phyloP scores from a whole-genome alignment of 768 basidiomycete genomes.

The Collybiopsis luxurians region DNA sequence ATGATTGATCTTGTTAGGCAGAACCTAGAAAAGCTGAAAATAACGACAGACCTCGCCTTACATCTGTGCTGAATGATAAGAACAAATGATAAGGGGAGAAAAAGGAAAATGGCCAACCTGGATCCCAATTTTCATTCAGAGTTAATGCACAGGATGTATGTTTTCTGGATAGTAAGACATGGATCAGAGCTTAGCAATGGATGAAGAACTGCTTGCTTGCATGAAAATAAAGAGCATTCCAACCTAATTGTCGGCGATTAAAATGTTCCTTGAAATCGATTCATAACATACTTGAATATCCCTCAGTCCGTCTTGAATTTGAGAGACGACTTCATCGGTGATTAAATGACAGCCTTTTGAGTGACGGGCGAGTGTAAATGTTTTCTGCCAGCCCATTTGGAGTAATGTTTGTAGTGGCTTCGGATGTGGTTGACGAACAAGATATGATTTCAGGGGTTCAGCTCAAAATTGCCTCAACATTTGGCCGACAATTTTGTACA shows the following conservation, averaged over 20 bases:
- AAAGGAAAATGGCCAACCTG: constrained; percentile 40
- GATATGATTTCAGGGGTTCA: too few species aligned
- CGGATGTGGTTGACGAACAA: too few species aligned
- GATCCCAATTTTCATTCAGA: constrained; percentile 88
- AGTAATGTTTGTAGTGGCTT: background rate
- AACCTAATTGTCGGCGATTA: constrained; percentile 39
- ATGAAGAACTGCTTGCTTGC: constrained; percentile 35
- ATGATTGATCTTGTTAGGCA: background rate
- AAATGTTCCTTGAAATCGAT: background rate
- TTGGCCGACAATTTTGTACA: too few species aligned
- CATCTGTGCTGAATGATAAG: constrained; percentile 26
- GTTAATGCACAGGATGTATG: constrained; percentile 81
- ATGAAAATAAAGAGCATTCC: constrained; percentile 92
- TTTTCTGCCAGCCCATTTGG: constrained; percentile 87
- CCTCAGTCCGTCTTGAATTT: constrained; percentile 68
- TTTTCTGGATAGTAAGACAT: constrained; percentile 37
- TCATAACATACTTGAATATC: constrained; percentile 55
- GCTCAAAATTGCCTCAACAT: too few species aligned
- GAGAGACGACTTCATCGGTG: constrained; percentile 67
- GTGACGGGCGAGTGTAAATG: constrained; percentile 59
- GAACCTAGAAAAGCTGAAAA: too few species aligned
- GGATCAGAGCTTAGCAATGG: background rate
- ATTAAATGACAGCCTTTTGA: constrained; percentile 79
- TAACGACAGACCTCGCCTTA: constrained; percentile 35
- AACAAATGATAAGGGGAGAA: background rate